Evolutionary conservation across 371 early-diverging fungal genomes (phyloP), one percentile per base, ranked within the genome.

Genomic region (Zychaea mexicana): DNA sequence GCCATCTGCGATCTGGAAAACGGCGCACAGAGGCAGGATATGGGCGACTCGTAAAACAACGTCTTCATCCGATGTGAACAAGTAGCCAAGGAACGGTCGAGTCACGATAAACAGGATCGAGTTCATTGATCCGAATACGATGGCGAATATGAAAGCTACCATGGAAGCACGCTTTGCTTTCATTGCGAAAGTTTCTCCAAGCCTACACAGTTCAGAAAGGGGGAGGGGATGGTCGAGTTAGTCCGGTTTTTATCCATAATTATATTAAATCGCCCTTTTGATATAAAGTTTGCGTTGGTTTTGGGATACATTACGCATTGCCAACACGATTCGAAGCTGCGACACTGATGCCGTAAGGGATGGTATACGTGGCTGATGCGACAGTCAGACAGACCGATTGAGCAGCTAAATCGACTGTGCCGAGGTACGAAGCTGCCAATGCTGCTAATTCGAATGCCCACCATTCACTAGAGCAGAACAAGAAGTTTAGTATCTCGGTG

Each of bases 261-360:
- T 10, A 36, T 36, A 36, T 10, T 36, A 36, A 36, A 1, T 36
- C 36, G 15, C 8, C 15, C 10, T 2, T 15, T 10, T 10, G 8
- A 36, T 10, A 10, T 36, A 10, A 42, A 42, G 15, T 7, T n/a
- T n/a, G n/a, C n/a, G n/a, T n/a, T n/a, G n/a, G n/a, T n/a, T n/a
- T n/a, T 1, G n/a, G n/a, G 42, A 42, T 42, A 42, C 42, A 17
- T 36, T 42, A 42, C 42, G 42, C 42, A 42, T 92, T 90, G n/a
- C 97, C 97, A 1, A 94, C 89, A 2, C 93, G 86, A 26, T 89
- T 94, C 22, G 91, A 85, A 0, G 90, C 80, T 2, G 92, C 92
- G 6, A 95, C 82, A 28, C 89, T 74, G 22, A 93, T 73, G 45
- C 91, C 91, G 61, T 85, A 85, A 2, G 90, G 89, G 26, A 92